Evolutionary conservation across 139 green algal species (phyloP).

Genomic region (Tetradesmus obliquus): DNA sequence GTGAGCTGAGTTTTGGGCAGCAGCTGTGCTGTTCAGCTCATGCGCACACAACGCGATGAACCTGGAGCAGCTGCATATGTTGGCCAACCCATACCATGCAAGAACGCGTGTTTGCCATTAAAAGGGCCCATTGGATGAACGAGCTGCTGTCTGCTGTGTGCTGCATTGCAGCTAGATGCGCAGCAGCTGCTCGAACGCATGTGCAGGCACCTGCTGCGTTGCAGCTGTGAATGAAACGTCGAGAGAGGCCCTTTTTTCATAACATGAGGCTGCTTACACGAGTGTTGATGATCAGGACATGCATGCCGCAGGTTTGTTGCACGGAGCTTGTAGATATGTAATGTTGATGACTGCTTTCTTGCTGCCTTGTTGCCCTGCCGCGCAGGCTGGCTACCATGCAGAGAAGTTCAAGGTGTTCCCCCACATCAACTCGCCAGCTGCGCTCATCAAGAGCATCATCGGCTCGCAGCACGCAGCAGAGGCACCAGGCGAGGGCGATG

Average conservation of each 20-base stretch:
- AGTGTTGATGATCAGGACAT: too few relatives aligned
- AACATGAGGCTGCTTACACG: not conserved
- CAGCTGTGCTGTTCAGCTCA: not conserved
- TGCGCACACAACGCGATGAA: not conserved
- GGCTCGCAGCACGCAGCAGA: constrained; percentile 22
- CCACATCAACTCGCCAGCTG: constrained; percentile 69
- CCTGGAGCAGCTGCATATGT: too few relatives aligned
- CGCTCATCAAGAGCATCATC: constrained; percentile 67
- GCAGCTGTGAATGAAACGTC: not conserved
- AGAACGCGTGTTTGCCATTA: too few relatives aligned
- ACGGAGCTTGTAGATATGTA: not conserved
- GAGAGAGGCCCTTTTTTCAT: not conserved
- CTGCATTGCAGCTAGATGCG: not conserved
- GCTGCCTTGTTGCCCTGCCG: not conserved
- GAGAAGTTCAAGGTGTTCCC: constrained; percentile 63
- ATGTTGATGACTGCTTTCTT: not conserved
- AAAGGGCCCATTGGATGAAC: too few relatives aligned
- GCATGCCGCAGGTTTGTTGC: not conserved
- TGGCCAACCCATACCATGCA: too few relatives aligned
- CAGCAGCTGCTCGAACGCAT: not conserved
- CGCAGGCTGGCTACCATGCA: constrained; percentile 59
- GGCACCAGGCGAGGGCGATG: not conserved
- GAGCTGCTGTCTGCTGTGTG: too few relatives aligned
- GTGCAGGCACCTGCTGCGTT: not conserved
- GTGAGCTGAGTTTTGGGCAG: not conserved